Conservation (phyloP, 257 asterid genomes). For the Solanum appendiculatum region DNA sequence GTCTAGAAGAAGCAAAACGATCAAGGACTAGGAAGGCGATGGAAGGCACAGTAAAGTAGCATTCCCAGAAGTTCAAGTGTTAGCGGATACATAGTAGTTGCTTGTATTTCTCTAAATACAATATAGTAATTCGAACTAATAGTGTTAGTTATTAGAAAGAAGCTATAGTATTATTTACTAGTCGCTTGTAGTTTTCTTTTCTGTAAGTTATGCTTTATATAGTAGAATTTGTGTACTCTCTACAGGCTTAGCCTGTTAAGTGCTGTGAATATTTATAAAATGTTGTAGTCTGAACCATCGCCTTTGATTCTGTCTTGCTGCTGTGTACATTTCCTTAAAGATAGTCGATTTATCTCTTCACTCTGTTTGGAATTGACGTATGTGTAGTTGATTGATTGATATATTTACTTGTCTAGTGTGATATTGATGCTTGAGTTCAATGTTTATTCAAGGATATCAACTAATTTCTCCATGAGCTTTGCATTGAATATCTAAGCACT, state of each 20-base stretch:
- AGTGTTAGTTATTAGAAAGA: not conserved
- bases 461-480: not conserved
- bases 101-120: not conserved
- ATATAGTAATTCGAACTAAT: not conserved
- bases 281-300: not conserved
- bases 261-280: not conserved
- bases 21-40: constrained; percentile 1
- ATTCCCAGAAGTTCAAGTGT: not conserved
- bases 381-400: not conserved
- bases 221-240: not conserved
- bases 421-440: not conserved
- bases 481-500: too few relatives aligned
- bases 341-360: not conserved
- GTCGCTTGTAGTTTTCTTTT: not conserved
- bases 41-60: not conserved
- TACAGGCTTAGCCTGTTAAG: not conserved
- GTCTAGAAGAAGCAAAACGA: not conserved
- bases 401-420: not conserved
- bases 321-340: not conserved
- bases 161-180: not conserved
- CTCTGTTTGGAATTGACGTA: not conserved
- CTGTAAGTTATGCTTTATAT: not conserved
- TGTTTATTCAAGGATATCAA: not conserved
- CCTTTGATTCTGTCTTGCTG: not conserved
- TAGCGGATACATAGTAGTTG: not conserved